phyloP scores from a whole-genome alignment of 2,329 filamentous ascomycete species.

The Cercospora zeae-maydis region DNA sequence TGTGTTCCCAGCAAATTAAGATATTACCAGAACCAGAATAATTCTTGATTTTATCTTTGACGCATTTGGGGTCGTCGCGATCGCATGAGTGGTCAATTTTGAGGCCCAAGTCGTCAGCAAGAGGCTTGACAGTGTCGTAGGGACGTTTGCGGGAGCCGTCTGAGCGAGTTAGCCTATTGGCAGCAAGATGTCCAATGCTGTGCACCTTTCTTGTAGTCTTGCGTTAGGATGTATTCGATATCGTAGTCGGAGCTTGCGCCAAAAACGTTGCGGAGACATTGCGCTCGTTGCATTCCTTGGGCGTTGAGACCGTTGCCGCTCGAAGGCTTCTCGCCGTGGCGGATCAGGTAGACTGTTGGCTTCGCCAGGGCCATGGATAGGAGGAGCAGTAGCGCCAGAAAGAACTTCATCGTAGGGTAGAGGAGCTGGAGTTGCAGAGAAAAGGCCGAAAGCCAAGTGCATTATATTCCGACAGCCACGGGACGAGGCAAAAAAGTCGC shows the following conservation, averaged over 20 bases:
- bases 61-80: slow-evolving; percentile 55
- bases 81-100: slow-evolving; percentile 55
- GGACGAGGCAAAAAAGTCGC: not conserved
- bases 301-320: slow-evolving; percentile 50
- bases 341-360: slow-evolving; percentile 60
- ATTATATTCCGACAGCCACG: not conserved
- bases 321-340: slow-evolving; percentile 61
- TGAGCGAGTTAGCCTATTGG: slow-evolving; percentile 20
- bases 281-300: slow-evolving; percentile 54
- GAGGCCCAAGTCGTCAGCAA: slow-evolving; percentile 55
- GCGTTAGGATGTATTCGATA: slow-evolving; percentile 58
- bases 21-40: slow-evolving; percentile 49
- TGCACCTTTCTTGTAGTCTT: slow-evolving; percentile 49
- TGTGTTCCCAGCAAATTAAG: slow-evolving; percentile 61
- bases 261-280: slow-evolving; percentile 59
- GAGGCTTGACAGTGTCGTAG: slow-evolving; percentile 55
- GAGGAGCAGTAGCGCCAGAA: slow-evolving; percentile 15
- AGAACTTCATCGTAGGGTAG: slow-evolving; percentile 20
- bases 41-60: slow-evolving; percentile 49
- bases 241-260: slow-evolving; percentile 51
- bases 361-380: slow-evolving; percentile 23
- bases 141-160: slow-evolving; percentile 54
- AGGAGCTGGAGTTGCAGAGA: not conserved
- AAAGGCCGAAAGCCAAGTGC: no score
- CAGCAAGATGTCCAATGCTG: not conserved